Percentiles rank a stretch among this genome's conserved stretches.
These are phyloP conservation scores for Mycena crocata DNA, from an alignment of 768 basidiomycete species.

Conservation along the genomic window DNA sequence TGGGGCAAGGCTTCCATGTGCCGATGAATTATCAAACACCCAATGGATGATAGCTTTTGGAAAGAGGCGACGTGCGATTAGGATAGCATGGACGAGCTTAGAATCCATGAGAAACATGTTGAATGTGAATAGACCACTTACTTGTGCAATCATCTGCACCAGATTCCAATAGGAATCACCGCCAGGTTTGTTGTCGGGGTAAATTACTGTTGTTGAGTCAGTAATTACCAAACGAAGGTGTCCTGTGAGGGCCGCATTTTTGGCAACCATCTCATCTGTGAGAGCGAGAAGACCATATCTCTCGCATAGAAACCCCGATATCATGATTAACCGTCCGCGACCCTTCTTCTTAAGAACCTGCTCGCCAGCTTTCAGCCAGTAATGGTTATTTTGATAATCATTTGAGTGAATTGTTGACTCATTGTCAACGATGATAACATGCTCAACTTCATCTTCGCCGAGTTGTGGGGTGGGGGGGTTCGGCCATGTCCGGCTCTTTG, in stretches of 20 bases:
- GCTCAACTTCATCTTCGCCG: not conserved
- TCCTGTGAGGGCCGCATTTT: slow-evolving; percentile 11
- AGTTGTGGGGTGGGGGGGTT: not conserved
- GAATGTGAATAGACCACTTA: too few species aligned
- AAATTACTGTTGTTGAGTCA: slow-evolving; percentile 17
- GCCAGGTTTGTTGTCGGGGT: slow-evolving; percentile 1
- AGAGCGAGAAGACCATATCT: slow-evolving; percentile 10
- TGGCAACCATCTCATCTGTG: not conserved
- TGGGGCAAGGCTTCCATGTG: too few species aligned
- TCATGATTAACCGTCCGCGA: slow-evolving; percentile 32
- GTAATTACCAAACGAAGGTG: not conserved
- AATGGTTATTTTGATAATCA: slow-evolving; percentile 2
- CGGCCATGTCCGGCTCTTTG: not conserved
- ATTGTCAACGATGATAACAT: not conserved
- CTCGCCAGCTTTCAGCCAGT: slow-evolving; percentile 31
- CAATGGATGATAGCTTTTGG: too few species aligned
- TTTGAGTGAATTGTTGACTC: slow-evolving; percentile 3
- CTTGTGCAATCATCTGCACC: slow-evolving; percentile 25
- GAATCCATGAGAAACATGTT: too few species aligned
- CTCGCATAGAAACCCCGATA: slow-evolving; percentile 33
- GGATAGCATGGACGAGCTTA: too few species aligned
- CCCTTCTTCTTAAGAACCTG: slow-evolving; percentile 36
- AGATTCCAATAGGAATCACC: slow-evolving; percentile 30
- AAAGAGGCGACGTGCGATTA: too few species aligned
- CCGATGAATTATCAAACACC: too few species aligned